phyloP scores from a whole-genome alignment of 2,329 filamentous ascomycete genomes.

The Aspergillus clavatus region DNA sequence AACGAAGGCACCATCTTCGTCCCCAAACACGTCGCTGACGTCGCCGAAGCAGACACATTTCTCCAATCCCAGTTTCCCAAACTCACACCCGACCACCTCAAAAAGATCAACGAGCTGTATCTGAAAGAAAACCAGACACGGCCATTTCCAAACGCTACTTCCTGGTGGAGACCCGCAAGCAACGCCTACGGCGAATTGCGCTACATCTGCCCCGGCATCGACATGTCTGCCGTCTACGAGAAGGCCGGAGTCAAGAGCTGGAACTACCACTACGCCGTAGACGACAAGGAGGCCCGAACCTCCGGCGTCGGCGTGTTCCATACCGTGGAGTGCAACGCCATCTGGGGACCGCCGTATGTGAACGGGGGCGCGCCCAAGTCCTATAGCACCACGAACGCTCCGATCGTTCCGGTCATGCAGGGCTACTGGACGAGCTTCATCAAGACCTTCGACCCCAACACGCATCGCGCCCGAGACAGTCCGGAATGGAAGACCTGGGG shows the following conservation, averaged over 20 bases:
- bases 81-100: conserved; percentile 49
- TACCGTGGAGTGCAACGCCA: conserved; percentile 60
- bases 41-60: conserved; percentile 51
- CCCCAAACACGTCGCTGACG: conserved; percentile 45
- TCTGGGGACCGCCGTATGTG: conserved; percentile 61
- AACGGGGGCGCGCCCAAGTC: conserved; percentile 48
- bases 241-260: conserved; percentile 43
- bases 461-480: conserved; percentile 40
- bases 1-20: conserved; percentile 64
- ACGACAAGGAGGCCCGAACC: conserved; percentile 51
- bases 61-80: conserved; percentile 56
- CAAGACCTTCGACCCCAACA: conserved; percentile 61
- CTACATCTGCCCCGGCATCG: conserved; percentile 61
- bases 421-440: conserved; percentile 74
- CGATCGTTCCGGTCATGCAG: conserved; percentile 58
- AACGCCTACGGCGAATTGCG: conserved; percentile 61
- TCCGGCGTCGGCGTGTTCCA: conserved; percentile 62
- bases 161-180: conserved; percentile 56
- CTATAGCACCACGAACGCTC: conserved; percentile 54
- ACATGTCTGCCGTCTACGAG: conserved; percentile 45
- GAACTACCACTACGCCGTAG: conserved; percentile 67
- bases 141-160: conserved; percentile 46
- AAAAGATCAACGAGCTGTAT: conserved; percentile 52
- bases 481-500: conserved; percentile 51
- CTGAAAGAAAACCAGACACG: conserved; percentile 44